phyloP scores from a whole-genome alignment of 2,329 filamentous ascomycete genomes.

The Aspergillus tubingensis region DNA sequence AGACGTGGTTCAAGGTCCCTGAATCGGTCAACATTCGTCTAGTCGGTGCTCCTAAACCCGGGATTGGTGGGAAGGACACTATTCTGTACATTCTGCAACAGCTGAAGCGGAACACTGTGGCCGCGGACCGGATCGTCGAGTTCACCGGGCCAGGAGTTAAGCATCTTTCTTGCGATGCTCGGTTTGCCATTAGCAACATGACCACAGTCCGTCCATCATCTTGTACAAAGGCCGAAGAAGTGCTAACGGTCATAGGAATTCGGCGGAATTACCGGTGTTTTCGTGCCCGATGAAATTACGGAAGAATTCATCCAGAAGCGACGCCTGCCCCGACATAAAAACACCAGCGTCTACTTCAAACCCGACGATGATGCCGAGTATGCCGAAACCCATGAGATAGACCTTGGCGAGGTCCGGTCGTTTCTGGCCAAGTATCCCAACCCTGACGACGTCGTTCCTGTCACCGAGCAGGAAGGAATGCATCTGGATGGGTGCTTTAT shows the following conservation, averaged over 20 bases:
- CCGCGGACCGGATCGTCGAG: constrained; percentile 49
- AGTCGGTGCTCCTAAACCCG: constrained; percentile 36
- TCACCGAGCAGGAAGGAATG: constrained; percentile 35
- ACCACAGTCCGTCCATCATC: constrained; percentile 30
- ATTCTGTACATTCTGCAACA: constrained; percentile 49
- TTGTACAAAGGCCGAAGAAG: neutral
- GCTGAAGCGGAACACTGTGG: constrained; percentile 51
- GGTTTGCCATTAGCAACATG: constrained; percentile 54
- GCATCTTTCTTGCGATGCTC: constrained; percentile 45
- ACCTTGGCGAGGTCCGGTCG: constrained; percentile 41
- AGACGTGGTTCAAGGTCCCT: constrained; percentile 52
- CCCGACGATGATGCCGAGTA: constrained; percentile 45
- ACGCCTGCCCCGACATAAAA: constrained; percentile 37
- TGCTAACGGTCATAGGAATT: constrained; percentile 35
- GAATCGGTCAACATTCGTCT: constrained; percentile 47
- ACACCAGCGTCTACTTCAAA: constrained; percentile 38
- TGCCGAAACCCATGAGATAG: constrained; percentile 39
- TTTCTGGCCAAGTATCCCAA: constrained; percentile 46
- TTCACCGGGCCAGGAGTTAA: constrained; percentile 46
- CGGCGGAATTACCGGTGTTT: constrained; percentile 48
- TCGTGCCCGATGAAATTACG: constrained; percentile 44
- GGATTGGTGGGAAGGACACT: constrained; percentile 50
- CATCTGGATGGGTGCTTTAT: constrained; percentile 50
- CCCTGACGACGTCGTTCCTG: constrained; percentile 49
- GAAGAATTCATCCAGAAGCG: constrained; percentile 38